Conservation (phyloP, 2,329 filamentous ascomycete species). For the Plectosphaerella plurivora region DNA sequence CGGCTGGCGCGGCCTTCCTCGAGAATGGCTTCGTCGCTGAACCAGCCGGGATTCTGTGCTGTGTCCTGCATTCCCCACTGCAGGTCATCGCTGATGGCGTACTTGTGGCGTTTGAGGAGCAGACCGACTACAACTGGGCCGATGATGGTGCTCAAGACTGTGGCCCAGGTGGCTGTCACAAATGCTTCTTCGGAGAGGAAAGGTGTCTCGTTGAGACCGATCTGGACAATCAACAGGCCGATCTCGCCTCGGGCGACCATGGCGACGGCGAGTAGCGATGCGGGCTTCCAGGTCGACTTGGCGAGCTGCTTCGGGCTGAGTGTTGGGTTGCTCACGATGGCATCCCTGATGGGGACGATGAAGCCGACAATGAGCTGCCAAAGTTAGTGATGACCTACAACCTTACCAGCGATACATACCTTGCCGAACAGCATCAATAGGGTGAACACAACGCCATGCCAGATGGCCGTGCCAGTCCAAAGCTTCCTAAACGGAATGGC, state of each 20-base stretch:
- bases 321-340: constrained; percentile 14
- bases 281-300: constrained; percentile 37
- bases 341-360: constrained; percentile 21
- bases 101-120: constrained; percentile 24
- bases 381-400: neutral
- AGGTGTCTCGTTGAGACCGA: constrained; percentile 25
- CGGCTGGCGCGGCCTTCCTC: constrained; percentile 1
- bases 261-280: constrained; percentile 49
- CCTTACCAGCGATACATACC: neutral
- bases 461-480: constrained; percentile 46
- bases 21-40: constrained; percentile 1
- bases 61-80: constrained; percentile 11
- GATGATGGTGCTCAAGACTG: constrained; percentile 51
- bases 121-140: constrained; percentile 48
- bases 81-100: constrained; percentile 8
- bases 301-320: constrained; percentile 1
- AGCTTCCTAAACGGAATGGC: constrained; percentile 54
- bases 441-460: constrained; percentile 53
- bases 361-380: constrained; percentile 12
- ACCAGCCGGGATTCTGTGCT: neutral
- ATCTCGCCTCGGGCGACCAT: constrained; percentile 60
- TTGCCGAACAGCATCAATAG: constrained; percentile 49
- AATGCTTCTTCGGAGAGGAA: constrained; percentile 51
- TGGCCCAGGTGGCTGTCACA: constrained; percentile 50
- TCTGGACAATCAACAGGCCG: constrained; percentile 47